phyloP scores from a whole-genome alignment of 129 eudicot species.

The Flaveria linearis region DNA sequence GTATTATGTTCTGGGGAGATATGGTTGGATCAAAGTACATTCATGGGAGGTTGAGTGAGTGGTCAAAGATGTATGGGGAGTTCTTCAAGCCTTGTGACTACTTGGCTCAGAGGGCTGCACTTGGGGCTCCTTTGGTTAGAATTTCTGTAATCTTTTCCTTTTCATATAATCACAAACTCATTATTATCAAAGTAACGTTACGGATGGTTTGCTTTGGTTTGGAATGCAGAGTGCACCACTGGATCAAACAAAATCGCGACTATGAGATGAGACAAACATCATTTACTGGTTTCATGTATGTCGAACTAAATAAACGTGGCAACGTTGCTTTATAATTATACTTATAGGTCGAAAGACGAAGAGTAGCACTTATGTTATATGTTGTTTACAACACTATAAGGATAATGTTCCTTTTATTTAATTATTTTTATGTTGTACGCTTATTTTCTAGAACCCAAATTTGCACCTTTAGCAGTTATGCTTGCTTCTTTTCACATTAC shows the following conservation, averaged over 20 bases:
- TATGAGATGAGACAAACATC: conserved; percentile 33
- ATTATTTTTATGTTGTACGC: not conserved
- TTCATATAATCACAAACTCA: not conserved
- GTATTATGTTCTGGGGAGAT: conserved; percentile 94
- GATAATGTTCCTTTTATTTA: not conserved
- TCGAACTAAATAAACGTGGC: conserved; percentile 11
- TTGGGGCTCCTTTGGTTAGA: conserved; percentile 85
- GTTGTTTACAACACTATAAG: not conserved
- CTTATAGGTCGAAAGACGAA: not conserved
- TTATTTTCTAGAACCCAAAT: not conserved
- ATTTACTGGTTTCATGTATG: not conserved
- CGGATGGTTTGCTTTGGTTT: conserved; percentile 16
- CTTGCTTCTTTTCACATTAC: not conserved
- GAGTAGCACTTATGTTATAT: not conserved
- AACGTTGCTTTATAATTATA: not conserved
- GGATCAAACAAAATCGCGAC: conserved; percentile 57
- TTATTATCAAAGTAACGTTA: not conserved
- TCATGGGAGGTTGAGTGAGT: conserved; percentile 65
- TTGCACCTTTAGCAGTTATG: not conserved
- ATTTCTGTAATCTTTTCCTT: not conserved
- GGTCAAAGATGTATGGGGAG: conserved; percentile 76
- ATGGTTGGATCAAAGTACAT: conserved; percentile 78
- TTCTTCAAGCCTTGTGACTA: conserved; percentile 87
- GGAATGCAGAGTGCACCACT: conserved; percentile 50
- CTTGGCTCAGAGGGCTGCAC: conserved; percentile 75